Conservation (phyloP, 176 grass and related monocot species). For the Triticum dicoccoides region DNA sequence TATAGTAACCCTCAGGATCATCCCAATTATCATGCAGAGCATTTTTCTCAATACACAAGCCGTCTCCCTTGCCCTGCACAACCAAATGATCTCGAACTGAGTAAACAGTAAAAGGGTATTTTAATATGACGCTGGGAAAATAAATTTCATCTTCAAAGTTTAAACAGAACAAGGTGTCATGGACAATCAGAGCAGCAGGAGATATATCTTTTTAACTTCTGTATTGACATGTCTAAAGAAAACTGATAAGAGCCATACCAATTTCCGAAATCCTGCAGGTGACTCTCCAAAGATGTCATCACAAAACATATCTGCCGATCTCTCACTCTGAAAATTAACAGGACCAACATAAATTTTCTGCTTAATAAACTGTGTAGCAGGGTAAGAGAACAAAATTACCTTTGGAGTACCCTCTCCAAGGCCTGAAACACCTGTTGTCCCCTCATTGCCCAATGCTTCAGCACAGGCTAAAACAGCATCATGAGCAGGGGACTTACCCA, state of each 20-base stretch:
- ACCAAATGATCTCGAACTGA: neutral
- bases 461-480: constrained; percentile 26
- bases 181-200: neutral
- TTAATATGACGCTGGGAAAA: neutral
- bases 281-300: constrained; percentile 99
- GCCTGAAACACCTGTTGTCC: constrained; percentile 37
- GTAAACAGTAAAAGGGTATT: constrained; percentile 12
- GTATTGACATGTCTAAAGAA: neutral
- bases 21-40: constrained; percentile 98
- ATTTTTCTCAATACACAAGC: constrained; percentile 61
- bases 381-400: constrained; percentile 45
- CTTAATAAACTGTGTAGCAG: constrained; percentile 9
- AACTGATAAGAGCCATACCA: constrained; percentile 39
- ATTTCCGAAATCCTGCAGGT: constrained; percentile 70
- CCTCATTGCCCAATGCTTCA: constrained; percentile 33
- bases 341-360: constrained; percentile 19
- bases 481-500: constrained; percentile 67
- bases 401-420: constrained; percentile 93
- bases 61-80: constrained; percentile 72
- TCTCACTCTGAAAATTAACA: constrained; percentile 76
- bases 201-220: neutral
- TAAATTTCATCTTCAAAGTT: constrained; percentile 5
- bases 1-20: constrained; percentile 98
- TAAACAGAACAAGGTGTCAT: neutral
- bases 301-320: constrained; percentile 86